Conservation (phyloP, 2,329 filamentous ascomycete species). For the Aspergillus persii region DNA sequence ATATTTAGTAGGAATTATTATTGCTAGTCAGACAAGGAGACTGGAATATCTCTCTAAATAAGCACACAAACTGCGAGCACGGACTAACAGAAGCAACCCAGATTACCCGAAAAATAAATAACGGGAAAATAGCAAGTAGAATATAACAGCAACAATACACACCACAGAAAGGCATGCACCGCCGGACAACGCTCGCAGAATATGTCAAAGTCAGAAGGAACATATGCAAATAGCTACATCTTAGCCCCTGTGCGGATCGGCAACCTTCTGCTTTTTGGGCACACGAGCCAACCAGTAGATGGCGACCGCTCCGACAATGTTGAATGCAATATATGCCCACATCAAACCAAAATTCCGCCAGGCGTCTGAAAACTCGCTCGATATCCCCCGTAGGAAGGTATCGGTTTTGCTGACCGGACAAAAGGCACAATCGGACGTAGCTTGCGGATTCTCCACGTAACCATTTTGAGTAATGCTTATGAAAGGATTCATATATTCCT, state of each 20-base stretch:
- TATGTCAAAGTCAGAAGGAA: no score
- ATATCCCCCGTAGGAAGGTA: not conserved
- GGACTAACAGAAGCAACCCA: no score
- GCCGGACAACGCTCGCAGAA: no score
- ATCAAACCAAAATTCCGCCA: conserved; percentile 2
- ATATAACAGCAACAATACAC: no score
- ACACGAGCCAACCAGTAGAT: conserved; percentile 1
- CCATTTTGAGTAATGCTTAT: not conserved
- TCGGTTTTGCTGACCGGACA: not conserved
- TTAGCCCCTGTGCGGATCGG: not conserved
- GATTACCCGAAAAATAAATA: no score
- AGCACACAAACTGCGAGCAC: no score
- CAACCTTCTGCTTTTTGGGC: not conserved
- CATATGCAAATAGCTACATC: no score
- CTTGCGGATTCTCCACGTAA: not conserved
- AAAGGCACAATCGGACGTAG: not conserved
- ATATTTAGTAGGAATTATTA: no score
- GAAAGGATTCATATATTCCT: not conserved
- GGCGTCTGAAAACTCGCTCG: not conserved
- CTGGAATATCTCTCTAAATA: no score
- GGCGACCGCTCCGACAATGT: not conserved
- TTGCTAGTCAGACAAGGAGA: no score
- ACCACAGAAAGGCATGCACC: no score
- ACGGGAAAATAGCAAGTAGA: no score
- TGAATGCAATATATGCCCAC: conserved; percentile 1